These are phyloP conservation scores for Xylaria sp. DNA, from an alignment of 2,329 filamentous ascomycete genomes.

Conservation along the genomic window DNA sequence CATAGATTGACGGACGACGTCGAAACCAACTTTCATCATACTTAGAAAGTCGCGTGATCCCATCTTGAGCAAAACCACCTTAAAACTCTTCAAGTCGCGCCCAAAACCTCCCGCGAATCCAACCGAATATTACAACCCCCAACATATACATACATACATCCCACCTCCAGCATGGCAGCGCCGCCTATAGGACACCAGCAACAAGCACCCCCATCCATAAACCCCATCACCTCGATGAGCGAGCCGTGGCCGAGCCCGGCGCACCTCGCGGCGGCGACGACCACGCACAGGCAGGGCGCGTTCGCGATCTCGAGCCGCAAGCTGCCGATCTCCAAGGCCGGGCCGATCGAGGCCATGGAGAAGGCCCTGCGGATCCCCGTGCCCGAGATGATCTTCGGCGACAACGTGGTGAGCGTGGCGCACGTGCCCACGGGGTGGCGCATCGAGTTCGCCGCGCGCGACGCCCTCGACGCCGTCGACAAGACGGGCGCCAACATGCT, in stretches of 20 bases:
- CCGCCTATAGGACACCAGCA: constrained; percentile 32
- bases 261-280: constrained; percentile 64
- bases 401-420: constrained; percentile 83
- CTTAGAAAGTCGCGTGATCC: neutral
- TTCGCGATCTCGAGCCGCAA: constrained; percentile 87
- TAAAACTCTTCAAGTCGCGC: neutral
- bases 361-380: constrained; percentile 82
- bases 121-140: neutral
- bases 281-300: constrained; percentile 66
- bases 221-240: constrained; percentile 54
- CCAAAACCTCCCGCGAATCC: neutral
- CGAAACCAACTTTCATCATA: neutral
- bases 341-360: constrained; percentile 87
- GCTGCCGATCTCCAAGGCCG: constrained; percentile 92
- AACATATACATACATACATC: neutral
- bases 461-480: constrained; percentile 89
- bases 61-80: neutral
- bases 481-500: constrained; percentile 93
- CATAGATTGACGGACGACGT: too few species aligned
- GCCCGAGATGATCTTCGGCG: constrained; percentile 99
- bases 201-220: constrained; percentile 29
- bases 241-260: constrained; percentile 66
- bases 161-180: constrained; percentile 19
- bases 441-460: constrained; percentile 83
- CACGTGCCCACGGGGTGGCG: constrained; percentile 81